Percentiles rank a stretch among this genome's conserved stretches.
Evolutionary conservation across 805 yeast genomes (phyloP).

Genomic region (Candida dajiaensis): DNA sequence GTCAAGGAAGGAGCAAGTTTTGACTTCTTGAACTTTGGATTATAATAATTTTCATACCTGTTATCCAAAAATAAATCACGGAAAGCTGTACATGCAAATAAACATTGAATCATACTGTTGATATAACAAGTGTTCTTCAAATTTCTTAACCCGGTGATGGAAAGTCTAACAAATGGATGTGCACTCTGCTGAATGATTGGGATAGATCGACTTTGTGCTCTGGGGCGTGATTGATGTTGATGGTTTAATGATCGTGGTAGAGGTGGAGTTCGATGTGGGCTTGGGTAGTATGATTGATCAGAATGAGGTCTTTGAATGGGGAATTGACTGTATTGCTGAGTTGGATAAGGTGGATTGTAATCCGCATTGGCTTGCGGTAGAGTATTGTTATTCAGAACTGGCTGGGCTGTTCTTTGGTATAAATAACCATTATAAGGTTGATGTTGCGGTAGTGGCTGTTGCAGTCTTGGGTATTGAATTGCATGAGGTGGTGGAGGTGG

Average conservation of each 20-base stretch:
- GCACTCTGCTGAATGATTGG: conserved; percentile 34
- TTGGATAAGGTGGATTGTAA: conserved; percentile 4
- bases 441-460: not conserved
- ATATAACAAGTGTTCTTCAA: conserved; percentile 74
- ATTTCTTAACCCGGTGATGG: conserved; percentile 59
- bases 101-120: conserved; percentile 65
- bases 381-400: not conserved
- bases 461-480: not conserved
- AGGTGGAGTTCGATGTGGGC: not conserved
- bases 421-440: not conserved
- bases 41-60: conserved; percentile 38
- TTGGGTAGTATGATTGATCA: not conserved
- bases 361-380: conserved; percentile 2
- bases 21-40: conserved; percentile 23
- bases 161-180: conserved; percentile 34
- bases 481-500: conserved; percentile 6
- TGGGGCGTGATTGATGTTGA: conserved; percentile 6
- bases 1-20: conserved; percentile 46
- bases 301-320: not conserved
- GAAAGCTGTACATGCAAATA: conserved; percentile 50
- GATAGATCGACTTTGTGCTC: conserved; percentile 17
- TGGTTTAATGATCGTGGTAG: not conserved
- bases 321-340: conserved; percentile 1
- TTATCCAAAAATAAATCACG: conserved; percentile 42
- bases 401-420: not conserved